Evolutionary conservation across 2,329 filamentous ascomycete genomes (phyloP).

Genomic region (Diaporthe batatas): DNA sequence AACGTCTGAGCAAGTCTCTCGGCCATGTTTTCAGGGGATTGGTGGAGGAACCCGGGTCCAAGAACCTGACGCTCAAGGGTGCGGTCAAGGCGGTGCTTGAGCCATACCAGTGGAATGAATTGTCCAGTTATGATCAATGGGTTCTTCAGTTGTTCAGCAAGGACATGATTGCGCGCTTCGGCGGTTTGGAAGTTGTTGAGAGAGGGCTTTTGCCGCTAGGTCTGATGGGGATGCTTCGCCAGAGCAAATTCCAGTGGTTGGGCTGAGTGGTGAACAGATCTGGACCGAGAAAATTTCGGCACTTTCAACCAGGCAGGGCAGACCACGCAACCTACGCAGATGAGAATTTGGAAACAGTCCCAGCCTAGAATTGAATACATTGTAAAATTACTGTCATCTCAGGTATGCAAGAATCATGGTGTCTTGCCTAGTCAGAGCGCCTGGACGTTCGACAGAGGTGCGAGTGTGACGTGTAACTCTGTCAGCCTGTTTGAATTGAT

Average conservation of each 20-base stretch:
- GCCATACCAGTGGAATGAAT: constrained; percentile 36
- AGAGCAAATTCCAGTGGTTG: constrained; percentile 54
- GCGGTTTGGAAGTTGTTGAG: constrained; percentile 56
- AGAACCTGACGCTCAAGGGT: constrained; percentile 46
- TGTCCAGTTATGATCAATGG: constrained; percentile 54
- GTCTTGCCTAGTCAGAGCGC: background rate
- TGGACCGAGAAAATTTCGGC: background rate
- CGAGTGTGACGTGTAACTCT: too few species aligned
- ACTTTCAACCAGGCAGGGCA: background rate
- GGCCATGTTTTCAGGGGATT: constrained; percentile 49
- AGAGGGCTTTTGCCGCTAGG: constrained; percentile 56
- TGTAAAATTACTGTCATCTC: background rate
- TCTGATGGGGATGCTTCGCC: constrained; percentile 54
- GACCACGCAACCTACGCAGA: background rate
- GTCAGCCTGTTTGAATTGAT: too few species aligned
- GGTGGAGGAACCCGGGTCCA: constrained; percentile 47
- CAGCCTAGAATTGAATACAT: background rate
- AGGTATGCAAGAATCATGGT: background rate
- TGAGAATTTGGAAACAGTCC: background rate
- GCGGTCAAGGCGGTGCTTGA: constrained; percentile 44
- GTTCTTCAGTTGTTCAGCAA: constrained; percentile 53
- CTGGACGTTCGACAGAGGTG: too few species aligned
- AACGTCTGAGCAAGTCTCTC: constrained; percentile 49
- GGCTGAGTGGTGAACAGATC: constrained; percentile 45
- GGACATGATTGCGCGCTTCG: constrained; percentile 56